Percentiles rank a stretch among this genome's conserved stretches.
Conservation (phyloP, 108 stramenopile species). For the Craspedostauros australis region DNA sequence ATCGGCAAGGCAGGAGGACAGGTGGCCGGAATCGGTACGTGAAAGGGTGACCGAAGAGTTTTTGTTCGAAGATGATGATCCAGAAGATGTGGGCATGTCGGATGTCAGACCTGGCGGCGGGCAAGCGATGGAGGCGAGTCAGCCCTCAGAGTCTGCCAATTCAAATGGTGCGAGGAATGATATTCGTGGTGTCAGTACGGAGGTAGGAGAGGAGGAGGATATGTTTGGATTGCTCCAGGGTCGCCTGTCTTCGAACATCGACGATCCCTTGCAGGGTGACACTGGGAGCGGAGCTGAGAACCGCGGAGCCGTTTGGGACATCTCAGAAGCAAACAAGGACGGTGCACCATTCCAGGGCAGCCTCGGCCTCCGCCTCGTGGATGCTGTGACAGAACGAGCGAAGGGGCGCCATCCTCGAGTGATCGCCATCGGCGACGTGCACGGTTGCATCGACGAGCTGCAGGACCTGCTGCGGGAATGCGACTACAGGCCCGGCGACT, state of each 20-base stretch:
- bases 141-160: too few relatives aligned
- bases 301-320: constrained; percentile 64
- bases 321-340: constrained; percentile 39
- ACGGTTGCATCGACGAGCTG: constrained; percentile 92
- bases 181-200: too few relatives aligned
- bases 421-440: constrained; percentile 87
- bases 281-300: constrained; percentile 58
- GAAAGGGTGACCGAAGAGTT: constrained; percentile 73
- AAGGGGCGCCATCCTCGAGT: constrained; percentile 67
- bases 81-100: constrained; percentile 20
- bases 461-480: constrained; percentile 79
- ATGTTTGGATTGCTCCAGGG: too few relatives aligned
- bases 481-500: constrained; percentile 85
- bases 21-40: constrained; percentile 56
- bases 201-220: too few relatives aligned
- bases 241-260: too few relatives aligned
- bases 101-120: too few relatives aligned
- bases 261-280: constrained; percentile 16
- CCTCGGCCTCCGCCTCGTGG: constrained; percentile 64
- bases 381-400: constrained; percentile 61
- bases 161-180: too few relatives aligned
- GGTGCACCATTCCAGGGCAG: constrained; percentile 57
- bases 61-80: constrained; percentile 71
- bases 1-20: constrained; percentile 52
- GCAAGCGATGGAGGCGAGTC: too few relatives aligned